phyloP scores from a whole-genome alignment of 495 filamentous ascomycete species.

The Aspergillus diversus region DNA sequence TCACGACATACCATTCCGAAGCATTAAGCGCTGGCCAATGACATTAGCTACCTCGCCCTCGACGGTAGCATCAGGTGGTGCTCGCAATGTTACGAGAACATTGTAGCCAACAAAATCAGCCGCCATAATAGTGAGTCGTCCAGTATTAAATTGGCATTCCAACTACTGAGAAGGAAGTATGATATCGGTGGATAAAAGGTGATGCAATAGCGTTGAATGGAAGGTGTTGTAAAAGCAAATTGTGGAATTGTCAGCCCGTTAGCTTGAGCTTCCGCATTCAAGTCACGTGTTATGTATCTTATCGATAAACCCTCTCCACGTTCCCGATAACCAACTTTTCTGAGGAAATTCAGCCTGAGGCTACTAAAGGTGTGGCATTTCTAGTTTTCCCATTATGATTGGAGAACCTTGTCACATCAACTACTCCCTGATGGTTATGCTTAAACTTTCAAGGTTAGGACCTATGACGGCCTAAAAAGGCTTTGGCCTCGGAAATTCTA shows the following conservation, averaged over 20 bases:
- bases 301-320: slow-evolving; percentile 14
- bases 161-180: slow-evolving; percentile 8
- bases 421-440: too few species aligned
- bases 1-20: slow-evolving; percentile 70
- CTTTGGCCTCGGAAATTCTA: too few species aligned
- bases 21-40: slow-evolving; percentile 70
- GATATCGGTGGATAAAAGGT: slow-evolving; percentile 4
- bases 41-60: slow-evolving; percentile 76
- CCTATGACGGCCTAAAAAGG: too few species aligned
- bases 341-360: too few species aligned
- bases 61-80: slow-evolving; percentile 67
- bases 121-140: slow-evolving; percentile 50
- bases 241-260: slow-evolving; percentile 14
- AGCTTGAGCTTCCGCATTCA: slow-evolving; percentile 9
- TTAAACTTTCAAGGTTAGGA: too few species aligned
- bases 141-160: slow-evolving; percentile 14
- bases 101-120: slow-evolving; percentile 77
- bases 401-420: not conserved
- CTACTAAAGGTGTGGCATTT: not conserved
- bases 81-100: slow-evolving; percentile 72
- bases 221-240: slow-evolving; percentile 22
- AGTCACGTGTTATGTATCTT: slow-evolving; percentile 19
- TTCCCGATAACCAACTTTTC: not conserved
- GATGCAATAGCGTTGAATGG: slow-evolving; percentile 4
- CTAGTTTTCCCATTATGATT: not conserved